Percentiles rank a stretch among this genome's conserved stretches.
Conservation (phyloP, 345 rosid species). For the Salix koriyanagi region DNA sequence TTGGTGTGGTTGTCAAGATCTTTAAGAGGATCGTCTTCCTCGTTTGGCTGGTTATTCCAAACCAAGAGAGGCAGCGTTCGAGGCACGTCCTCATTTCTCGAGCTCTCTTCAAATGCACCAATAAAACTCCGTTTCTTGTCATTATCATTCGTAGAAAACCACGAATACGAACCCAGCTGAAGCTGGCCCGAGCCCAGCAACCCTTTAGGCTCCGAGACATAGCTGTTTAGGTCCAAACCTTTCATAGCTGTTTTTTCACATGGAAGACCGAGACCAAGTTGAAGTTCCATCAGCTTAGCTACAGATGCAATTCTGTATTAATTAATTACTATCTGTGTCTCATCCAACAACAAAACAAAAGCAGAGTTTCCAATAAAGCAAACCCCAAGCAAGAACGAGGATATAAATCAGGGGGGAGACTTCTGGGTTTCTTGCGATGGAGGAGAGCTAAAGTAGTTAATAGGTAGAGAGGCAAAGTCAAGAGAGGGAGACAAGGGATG, state of each 20-base stretch:
- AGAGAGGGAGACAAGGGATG: neutral
- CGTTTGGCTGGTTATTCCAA: conserved; percentile 18
- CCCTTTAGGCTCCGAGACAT: conserved; percentile 2
- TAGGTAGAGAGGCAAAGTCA: neutral
- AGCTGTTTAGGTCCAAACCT: conserved; percentile 29
- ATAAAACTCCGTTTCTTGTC: conserved; percentile 20
- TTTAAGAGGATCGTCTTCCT: conserved; percentile 17
- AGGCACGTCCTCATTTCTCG: conserved; percentile 1
- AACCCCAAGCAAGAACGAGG: neutral
- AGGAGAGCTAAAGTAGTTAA: neutral
- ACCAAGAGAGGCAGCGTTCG: conserved; percentile 36
- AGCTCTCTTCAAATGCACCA: conserved; percentile 16
- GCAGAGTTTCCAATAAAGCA: neutral
- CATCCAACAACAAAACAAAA: conserved; percentile 12
- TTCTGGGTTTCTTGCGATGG: conserved; percentile 9
- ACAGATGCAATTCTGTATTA: neutral
- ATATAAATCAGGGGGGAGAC: neutral
- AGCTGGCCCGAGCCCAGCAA: neutral
- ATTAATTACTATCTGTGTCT: neutral
- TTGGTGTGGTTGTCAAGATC: conserved; percentile 1
- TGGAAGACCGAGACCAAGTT: conserved; percentile 42
- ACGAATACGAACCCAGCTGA: neutral
- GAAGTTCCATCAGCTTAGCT: conserved; percentile 35
- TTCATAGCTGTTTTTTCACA: neutral
- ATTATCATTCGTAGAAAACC: neutral